Evolutionary conservation across 345 rosid genomes (phyloP).

Genomic region (Schrenkiella parvula): DNA sequence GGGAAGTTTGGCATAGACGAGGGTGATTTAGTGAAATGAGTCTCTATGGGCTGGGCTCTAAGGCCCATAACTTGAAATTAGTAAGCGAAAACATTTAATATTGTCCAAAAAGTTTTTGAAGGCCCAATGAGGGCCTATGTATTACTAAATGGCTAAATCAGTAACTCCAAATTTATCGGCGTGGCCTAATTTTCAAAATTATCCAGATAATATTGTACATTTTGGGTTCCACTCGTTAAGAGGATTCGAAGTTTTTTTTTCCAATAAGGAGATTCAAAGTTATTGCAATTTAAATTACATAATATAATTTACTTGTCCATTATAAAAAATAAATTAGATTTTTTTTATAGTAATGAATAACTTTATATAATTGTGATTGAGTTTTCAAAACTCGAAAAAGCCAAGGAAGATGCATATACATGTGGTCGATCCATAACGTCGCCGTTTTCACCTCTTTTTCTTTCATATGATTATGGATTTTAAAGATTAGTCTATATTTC

Average conservation of each 20-base stretch:
- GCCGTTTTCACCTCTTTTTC: background rate
- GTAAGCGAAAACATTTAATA: background rate
- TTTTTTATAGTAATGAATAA: no score
- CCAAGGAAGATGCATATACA: background rate
- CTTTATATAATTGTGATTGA: no score
- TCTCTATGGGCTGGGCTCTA: background rate
- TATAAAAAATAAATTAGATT: no score
- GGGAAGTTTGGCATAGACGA: background rate
- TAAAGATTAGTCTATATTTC: background rate
- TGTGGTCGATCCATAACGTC: background rate
- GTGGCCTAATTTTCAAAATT: background rate
- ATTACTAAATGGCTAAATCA: background rate
- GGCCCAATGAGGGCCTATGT: background rate
- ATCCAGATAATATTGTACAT: no score
- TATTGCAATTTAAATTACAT: no score
- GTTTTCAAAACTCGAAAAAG: background rate
- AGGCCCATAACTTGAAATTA: constrained; percentile 1
- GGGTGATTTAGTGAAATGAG: background rate
- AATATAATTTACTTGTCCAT: no score
- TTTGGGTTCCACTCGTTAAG: no score
- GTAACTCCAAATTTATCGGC: background rate
- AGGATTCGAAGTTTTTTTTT: no score
- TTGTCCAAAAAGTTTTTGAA: background rate
- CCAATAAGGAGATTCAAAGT: no score
- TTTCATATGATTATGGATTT: background rate